Evolutionary conservation across 352 stramenopile genomes (phyloP), one percentile per base, ranked within the genome.

Genomic region (Phytophthora chlamydospora): DNA sequence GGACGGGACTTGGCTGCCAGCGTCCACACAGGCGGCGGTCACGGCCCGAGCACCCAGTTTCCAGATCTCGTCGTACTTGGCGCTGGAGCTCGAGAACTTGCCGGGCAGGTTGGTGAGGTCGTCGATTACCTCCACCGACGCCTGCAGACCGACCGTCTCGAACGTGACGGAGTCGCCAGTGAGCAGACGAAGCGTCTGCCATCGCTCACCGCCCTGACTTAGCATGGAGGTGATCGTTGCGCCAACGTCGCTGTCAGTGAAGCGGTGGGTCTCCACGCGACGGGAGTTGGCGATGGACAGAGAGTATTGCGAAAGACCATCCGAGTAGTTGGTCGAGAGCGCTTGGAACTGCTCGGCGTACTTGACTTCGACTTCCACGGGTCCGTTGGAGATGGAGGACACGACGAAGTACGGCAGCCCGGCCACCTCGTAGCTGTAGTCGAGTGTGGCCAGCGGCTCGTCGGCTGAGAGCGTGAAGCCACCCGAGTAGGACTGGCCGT

Each of bases 61-160:
- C 66, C 66, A 75, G 47, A 75, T 75, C 51, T 71, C 53, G 52
- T 75, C 47, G 62, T 68, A 71, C 56, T 71, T 75, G 21, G 59
- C 14, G 33, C 68, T 75, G 19, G 63, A 71, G 52, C 66, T 75
- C 31, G 56, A 62, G 36, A 71, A 75, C 35, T 60, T 71, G 17
- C 66, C 62, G 0, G 66, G 56, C 4, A 75, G 52, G 24, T 41
- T 62, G 29, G 46, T 59, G 14, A 71, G 56, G 35, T 60, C 53
- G 42, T 71, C 66, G 31, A 62, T 57, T 13, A 71, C 66, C 21
- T 75, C 66, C 24, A 71, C 52, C 1, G 66, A 68, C 2, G 66
- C 40, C 17, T 66, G 64, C 21, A 75, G 43, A 0, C 66, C 62
- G 51, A 71, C 66, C 0, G 46, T 29, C 46, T 75, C 62, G 27